A percentile compares a stretch with the other conserved stretches of the same genome.
These are phyloP conservation scores for Sphaerosporella brunnea DNA, from an alignment of 495 filamentous ascomycete genomes.

Conservation along the genomic window DNA sequence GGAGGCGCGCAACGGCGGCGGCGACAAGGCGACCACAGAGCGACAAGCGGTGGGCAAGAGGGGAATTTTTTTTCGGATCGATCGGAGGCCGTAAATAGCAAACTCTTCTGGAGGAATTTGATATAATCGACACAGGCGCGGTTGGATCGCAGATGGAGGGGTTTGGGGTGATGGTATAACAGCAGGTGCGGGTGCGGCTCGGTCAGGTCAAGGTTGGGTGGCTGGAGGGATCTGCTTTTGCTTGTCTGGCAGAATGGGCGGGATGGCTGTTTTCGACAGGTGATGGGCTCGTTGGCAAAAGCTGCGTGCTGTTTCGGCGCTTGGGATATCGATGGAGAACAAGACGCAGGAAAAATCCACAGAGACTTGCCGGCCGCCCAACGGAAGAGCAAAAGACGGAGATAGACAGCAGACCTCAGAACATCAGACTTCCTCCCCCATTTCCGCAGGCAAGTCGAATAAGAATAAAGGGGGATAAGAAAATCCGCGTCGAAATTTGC, in stretches of 20 bases:
- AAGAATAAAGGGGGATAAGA: neutral
- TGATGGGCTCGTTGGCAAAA: neutral
- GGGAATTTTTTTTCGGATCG: neutral
- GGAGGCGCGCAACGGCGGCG: neutral
- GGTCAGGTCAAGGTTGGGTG: conserved; percentile 3
- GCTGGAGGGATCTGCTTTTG: conserved; percentile 7
- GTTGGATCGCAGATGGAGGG: neutral
- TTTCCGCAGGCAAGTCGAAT: neutral
- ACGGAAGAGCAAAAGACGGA: neutral
- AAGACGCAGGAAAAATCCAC: neutral
- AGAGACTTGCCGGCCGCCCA: neutral
- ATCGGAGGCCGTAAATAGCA: neutral
- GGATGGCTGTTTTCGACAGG: neutral
- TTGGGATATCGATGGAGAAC: neutral
- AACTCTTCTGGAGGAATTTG: neutral
- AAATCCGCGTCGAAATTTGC: no score
- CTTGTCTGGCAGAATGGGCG: no score
- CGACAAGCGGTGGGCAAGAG: no score
- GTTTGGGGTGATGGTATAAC: conserved; percentile 4
- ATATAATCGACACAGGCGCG: neutral
- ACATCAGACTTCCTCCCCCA: neutral
- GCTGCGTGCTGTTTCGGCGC: neutral
- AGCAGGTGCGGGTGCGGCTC: conserved; percentile 9
- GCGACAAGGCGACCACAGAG: neutral
- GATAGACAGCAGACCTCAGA: neutral